Conservation (phyloP, 2,329 filamentous ascomycete genomes). For the Diaporthe sp. region DNA sequence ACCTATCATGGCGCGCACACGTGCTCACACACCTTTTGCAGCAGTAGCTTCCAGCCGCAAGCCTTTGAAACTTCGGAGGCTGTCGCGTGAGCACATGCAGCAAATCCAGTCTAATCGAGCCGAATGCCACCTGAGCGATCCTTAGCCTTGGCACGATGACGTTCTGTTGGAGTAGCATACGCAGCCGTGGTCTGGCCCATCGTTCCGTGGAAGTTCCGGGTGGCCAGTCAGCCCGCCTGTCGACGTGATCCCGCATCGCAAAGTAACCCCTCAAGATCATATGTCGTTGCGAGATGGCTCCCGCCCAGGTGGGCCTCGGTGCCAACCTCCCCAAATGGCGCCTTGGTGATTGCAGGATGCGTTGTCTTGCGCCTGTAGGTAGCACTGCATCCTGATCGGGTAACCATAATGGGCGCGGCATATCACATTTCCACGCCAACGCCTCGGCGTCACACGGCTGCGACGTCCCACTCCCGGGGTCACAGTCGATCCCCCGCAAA, state of each 20-base stretch:
- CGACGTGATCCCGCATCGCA: not conserved
- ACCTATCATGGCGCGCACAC: not conserved
- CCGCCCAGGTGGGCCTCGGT: slow-evolving; percentile 3
- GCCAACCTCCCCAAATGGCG: not conserved
- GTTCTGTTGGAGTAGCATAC: slow-evolving; percentile 7
- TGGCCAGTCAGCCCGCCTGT: not conserved
- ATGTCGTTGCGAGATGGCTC: slow-evolving; percentile 16
- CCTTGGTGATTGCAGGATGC: not conserved
- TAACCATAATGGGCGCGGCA: slow-evolving; percentile 11
- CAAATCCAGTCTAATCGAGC: not conserved
- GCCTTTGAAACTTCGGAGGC: not conserved
- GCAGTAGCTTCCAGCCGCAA: slow-evolving; percentile 2
- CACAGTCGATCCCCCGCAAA: slow-evolving; percentile 11
- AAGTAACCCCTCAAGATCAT: slow-evolving; percentile 19
- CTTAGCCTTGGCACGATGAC: slow-evolving; percentile 8
- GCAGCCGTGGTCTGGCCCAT: not conserved
- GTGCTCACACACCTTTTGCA: not conserved
- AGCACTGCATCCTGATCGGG: slow-evolving; percentile 4
- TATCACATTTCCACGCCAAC: slow-evolving; percentile 3
- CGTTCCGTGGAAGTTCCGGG: not conserved
- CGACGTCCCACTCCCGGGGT: not conserved
- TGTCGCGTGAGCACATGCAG: slow-evolving; percentile 3
- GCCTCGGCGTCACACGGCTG: slow-evolving; percentile 23
- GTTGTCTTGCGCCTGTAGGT: slow-evolving; percentile 15
- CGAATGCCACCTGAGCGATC: not conserved